phyloP scores from a whole-genome alignment of 2,329 filamentous ascomycete genomes.

The Didymella sp. region DNA sequence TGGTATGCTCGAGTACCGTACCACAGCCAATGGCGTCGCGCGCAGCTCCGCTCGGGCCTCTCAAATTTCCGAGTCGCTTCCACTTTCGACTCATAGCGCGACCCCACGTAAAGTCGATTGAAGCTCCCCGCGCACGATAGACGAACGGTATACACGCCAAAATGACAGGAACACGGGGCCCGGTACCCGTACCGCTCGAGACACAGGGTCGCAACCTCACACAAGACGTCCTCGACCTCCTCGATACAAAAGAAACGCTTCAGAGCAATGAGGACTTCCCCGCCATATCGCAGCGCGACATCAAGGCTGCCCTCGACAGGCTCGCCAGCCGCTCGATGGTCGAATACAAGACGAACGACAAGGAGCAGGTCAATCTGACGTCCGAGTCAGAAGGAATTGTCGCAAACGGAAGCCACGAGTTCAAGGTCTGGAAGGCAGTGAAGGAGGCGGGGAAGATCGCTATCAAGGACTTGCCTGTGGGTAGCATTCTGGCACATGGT shows the following conservation, averaged over 20 bases:
- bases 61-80: constrained; percentile 32
- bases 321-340: constrained; percentile 86
- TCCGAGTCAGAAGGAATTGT: constrained; percentile 79
- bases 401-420: constrained; percentile 59
- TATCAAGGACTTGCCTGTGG: constrained; percentile 57
- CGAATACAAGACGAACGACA: constrained; percentile 80
- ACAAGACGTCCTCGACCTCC: constrained; percentile 81
- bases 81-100: constrained; percentile 38
- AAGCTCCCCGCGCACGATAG: constrained; percentile 22
- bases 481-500: constrained; percentile 17
- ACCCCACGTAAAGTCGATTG: constrained; percentile 29
- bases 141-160: constrained; percentile 25
- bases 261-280: constrained; percentile 61
- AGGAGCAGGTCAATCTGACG: constrained; percentile 78
- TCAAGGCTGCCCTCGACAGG: constrained; percentile 90
- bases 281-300: constrained; percentile 53
- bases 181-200: constrained; percentile 54
- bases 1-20: background rate
- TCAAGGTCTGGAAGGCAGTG: constrained; percentile 59
- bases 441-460: constrained; percentile 54
- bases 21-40: constrained; percentile 25
- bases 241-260: constrained; percentile 57
- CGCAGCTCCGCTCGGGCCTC: constrained; percentile 32
- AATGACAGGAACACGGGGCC: constrained; percentile 57
- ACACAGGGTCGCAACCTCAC: constrained; percentile 62